Evolutionary conservation across 306 rosid genomes (phyloP), one percentile per base, ranked within the genome.

Genomic region (Glycine soja): DNA sequence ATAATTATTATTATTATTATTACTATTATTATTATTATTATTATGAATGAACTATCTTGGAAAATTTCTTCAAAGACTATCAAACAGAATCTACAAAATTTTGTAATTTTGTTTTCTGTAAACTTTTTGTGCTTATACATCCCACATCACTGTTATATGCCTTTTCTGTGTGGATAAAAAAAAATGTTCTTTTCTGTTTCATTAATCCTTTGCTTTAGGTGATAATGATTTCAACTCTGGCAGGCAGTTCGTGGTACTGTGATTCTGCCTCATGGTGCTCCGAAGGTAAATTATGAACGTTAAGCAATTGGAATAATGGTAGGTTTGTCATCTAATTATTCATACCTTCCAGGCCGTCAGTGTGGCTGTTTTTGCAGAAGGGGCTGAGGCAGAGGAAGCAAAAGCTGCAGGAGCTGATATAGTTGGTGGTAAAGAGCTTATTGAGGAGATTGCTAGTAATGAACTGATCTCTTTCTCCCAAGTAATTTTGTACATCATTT

Each of bases 291-390:
- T 30, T 71, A 36, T 40, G 10, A 38, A 46, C 67, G 63, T 66
- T 63, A 48, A 42, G 47, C 83, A 74, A 59, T 74, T 71, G 57
- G 69, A 79, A 72, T 74, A 78, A 52, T 74, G 75, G 80, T 54
- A 77, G 77, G 70, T 78, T 74, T 84, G 42, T 80, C 76, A 58
- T 83, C 82, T 88, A 85, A 87, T 77, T 58, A 59, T 76, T 65
- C 72, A 79, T 51, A 76, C 68, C 81, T 85, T 84, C 78, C 96
- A 95, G 99, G 91, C 88, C 52, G 91, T 95, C 83, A 90, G 78
- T 85, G 98, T 95, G 81, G 99, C 98, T 77, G 94, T 91, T 87
- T 95, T 95, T 93, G 99, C 99, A 83, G 94, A 95, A 88, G 99
- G 98, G 69, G 84, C 91, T 53, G 98, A 93, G 56, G 99, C 99